Evolutionary conservation across 2,329 filamentous ascomycete genomes (phyloP), one percentile per base, ranked within the genome.

Genomic region (Triangularia verruculosa): DNA sequence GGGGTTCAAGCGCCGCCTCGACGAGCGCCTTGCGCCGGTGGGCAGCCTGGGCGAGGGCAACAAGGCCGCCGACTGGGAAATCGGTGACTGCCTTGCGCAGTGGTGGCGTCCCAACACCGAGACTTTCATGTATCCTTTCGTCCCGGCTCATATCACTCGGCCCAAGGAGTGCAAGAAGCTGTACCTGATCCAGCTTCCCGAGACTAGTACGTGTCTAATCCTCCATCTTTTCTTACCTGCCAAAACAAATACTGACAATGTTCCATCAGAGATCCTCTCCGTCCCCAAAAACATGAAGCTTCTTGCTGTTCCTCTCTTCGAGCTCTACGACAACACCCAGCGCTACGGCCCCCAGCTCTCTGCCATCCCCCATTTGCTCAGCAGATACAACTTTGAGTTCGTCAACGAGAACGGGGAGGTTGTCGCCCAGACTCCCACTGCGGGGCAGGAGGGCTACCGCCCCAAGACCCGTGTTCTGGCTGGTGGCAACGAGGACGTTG

Each of bases 271-370:
- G 80, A 91, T 98, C 13, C 84, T 99, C 52, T 96, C 91, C 72
- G 95, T 99, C 8, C 95, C 95, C 0, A 99, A 99, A 81, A 99
- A 99, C 79, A 98, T 99, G 95, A 99, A 99, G 77, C 87, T 99
- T 24, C 89, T 99, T 47, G 95, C 95, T 1, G 95, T 99, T 1
- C 95, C 95, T 0, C 83, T 99, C 0, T 98, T 98, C 78, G 95
- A 99, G 79, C 87, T 99, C 43, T 99, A 99, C 81, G 95, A 99
- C 73, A 99, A 99, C 78, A 97, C 92, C 0, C 90, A 89, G 12
- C 85, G 95, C 64, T 99, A 99, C 75, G 95, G 95, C 0, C 95
- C 95, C 4, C 95, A 99, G 75, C 87, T 99, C 15, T 96, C 93
- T 1, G 95, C 95, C 0, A 98, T 99, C 62, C 95, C 95, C 0